Evolutionary conservation across 75 land plant species (phyloP).

Genomic region (Cunninghamia lanceolata): DNA sequence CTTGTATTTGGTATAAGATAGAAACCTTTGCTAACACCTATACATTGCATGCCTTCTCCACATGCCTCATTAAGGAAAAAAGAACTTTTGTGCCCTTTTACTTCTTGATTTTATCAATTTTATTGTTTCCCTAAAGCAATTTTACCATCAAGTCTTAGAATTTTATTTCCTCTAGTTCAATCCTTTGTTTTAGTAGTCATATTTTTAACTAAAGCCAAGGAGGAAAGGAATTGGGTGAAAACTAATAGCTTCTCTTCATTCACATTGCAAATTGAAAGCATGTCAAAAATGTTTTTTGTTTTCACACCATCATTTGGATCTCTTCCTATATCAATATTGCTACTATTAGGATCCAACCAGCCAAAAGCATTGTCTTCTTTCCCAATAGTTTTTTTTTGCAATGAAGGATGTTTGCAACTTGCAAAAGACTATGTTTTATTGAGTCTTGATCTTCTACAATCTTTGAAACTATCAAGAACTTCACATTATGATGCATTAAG

Average conservation of each 20-base stretch:
- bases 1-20: too few relatives aligned
- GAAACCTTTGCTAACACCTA: conserved; percentile 81
- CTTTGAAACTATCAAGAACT: conserved; percentile 18
- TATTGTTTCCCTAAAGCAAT: conserved; percentile 36
- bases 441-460: conserved; percentile 22
- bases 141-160: conserved; percentile 47
- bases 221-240: too few relatives aligned
- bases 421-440: conserved; percentile 31
- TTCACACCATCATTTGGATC: conserved; percentile 67
- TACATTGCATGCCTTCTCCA: conserved; percentile 85
- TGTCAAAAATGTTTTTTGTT: conserved; percentile 58
- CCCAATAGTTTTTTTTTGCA: conserved; percentile 21
- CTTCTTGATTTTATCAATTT: conserved; percentile 53
- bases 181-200: too few relatives aligned
- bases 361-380: background rate
- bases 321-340: background rate
- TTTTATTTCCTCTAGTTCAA: too few relatives aligned
- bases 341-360: background rate
- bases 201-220: too few relatives aligned
- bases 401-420: conserved; percentile 49
- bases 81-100: conserved; percentile 56
- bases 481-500: conserved; percentile 33
- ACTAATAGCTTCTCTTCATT: too few relatives aligned
- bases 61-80: conserved; percentile 86
- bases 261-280: conserved; percentile 49